Percentiles rank a stretch among this genome's conserved stretches.
phyloP scores from a whole-genome alignment of 352 stramenopile genomes.

The Phytopythium ostracodes region DNA sequence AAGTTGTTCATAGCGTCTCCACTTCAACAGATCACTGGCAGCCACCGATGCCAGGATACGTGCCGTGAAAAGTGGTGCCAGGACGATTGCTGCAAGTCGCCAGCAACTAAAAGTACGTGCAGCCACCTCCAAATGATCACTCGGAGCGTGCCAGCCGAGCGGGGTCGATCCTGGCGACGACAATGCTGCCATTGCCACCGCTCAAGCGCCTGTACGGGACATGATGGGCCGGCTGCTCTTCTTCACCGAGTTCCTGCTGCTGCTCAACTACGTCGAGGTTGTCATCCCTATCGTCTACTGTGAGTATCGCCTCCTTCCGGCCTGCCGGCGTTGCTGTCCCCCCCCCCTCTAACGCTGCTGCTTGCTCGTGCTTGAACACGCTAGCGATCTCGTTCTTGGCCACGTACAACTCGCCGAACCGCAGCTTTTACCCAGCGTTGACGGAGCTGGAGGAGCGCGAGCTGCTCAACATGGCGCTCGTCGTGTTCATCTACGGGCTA shows the following conservation, averaged over 20 bases:
- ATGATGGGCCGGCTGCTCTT: slow-evolving; percentile 24
- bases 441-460: neutral
- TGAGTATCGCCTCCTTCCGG: slow-evolving; percentile 7
- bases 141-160: too few relatives aligned
- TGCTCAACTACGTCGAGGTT: slow-evolving; percentile 41
- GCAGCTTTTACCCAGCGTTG: slow-evolving; percentile 1
- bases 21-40: too few relatives aligned
- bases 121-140: too few relatives aligned
- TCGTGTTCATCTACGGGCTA: slow-evolving; percentile 13
- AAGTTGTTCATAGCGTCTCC: too few relatives aligned
- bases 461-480: slow-evolving; percentile 11
- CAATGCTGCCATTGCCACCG: neutral
- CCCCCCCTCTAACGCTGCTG: neutral
- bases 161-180: neutral
- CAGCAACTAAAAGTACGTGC: too few relatives aligned
- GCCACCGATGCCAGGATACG: too few relatives aligned
- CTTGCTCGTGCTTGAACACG: neutral
- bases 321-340: too few relatives aligned
- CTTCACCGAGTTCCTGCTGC: slow-evolving; percentile 37
- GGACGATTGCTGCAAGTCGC: too few relatives aligned
- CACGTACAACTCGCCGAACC: neutral
- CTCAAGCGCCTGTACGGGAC: slow-evolving; percentile 17
- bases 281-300: slow-evolving; percentile 37
- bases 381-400: slow-evolving; percentile 3
- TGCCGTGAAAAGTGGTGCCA: neutral